Evolutionary conservation across 2,329 filamentous ascomycete species (phyloP).

Genomic region (Rutstroemia sp.): DNA sequence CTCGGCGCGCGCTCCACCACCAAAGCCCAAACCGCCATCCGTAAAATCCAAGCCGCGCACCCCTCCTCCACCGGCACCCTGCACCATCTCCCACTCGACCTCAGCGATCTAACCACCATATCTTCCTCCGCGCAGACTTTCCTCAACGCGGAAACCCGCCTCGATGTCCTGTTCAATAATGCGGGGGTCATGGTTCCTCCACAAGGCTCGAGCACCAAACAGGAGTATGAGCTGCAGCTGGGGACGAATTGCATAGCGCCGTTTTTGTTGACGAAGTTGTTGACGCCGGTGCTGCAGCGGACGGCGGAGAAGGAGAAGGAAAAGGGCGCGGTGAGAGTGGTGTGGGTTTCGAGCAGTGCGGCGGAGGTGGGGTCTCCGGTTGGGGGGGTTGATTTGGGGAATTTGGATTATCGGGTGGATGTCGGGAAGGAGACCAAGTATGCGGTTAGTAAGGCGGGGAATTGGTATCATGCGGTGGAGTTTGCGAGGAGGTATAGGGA

Average conservation of each 20-base stretch:
- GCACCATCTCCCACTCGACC: constrained; percentile 33
- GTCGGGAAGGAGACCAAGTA: constrained; percentile 15
- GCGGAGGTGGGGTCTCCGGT: constrained; percentile 17
- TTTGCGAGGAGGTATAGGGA: constrained; percentile 19
- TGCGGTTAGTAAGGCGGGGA: constrained; percentile 24
- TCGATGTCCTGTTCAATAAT: constrained; percentile 37
- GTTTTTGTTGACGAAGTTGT: constrained; percentile 33
- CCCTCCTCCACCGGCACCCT: constrained; percentile 30
- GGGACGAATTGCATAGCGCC: constrained; percentile 33
- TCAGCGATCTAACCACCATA: constrained; percentile 34
- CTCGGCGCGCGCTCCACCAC: constrained; percentile 34
- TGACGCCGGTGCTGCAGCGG: constrained; percentile 29
- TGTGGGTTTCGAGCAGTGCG: constrained; percentile 30
- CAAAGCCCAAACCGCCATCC: constrained; percentile 34
- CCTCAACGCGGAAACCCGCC: constrained; percentile 28
- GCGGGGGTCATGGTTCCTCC: constrained; percentile 35
- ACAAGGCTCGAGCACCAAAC: constrained; percentile 27
- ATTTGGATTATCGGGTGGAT: constrained; percentile 4
- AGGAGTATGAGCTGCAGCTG: constrained; percentile 33
- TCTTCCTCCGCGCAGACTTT: constrained; percentile 33
- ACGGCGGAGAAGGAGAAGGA: constrained; percentile 21
- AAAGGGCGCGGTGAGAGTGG: constrained; percentile 16
- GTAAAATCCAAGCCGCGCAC: constrained; percentile 30
- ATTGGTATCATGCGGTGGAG: constrained; percentile 21
- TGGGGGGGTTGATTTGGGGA: constrained; percentile 22